These are phyloP conservation scores for Didymella glomerata DNA, from an alignment of 2,329 filamentous ascomycete species.

Conservation along the genomic window DNA sequence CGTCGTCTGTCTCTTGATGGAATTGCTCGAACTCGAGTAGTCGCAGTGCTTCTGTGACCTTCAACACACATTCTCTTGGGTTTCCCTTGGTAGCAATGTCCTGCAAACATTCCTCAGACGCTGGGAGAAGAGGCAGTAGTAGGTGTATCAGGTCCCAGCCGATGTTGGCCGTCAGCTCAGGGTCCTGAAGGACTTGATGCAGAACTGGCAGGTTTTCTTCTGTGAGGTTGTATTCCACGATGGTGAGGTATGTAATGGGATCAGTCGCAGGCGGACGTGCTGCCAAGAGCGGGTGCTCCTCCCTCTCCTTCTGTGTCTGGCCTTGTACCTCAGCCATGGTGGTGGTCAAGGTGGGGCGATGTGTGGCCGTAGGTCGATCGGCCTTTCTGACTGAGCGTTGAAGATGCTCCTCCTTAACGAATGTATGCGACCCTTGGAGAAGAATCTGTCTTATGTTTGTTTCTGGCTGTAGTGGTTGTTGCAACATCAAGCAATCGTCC, in stretches of 20 bases:
- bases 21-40: slow-evolving; percentile 60
- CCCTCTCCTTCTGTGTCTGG: slow-evolving; percentile 26
- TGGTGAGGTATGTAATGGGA: slow-evolving; percentile 78
- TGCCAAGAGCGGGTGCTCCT: slow-evolving; percentile 61
- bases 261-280: slow-evolving; percentile 71
- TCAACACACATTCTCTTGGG: slow-evolving; percentile 81
- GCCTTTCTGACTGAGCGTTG: not conserved
- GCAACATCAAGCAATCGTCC: slow-evolving; percentile 14
- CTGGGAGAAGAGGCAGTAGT: slow-evolving; percentile 70
- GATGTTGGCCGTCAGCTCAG: slow-evolving; percentile 74
- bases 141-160: slow-evolving; percentile 86
- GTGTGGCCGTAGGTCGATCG: not conserved
- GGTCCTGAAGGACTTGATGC: slow-evolving; percentile 73
- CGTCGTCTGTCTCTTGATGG: slow-evolving; percentile 65
- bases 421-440: not conserved
- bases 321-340: slow-evolving; percentile 46
- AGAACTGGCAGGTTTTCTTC: slow-evolving; percentile 72
- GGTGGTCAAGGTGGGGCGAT: slow-evolving; percentile 6
- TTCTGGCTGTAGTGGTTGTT: slow-evolving; percentile 11
- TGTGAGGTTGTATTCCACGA: slow-evolving; percentile 76
- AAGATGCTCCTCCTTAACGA: not conserved
- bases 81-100: slow-evolving; percentile 81
- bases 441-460: not conserved
- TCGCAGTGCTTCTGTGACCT: slow-evolving; percentile 77
- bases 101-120: slow-evolving; percentile 74